Evolutionary conservation across 208 protist species (phyloP), one percentile per base, ranked within the genome.

Genomic region (Angomonas deanei): DNA sequence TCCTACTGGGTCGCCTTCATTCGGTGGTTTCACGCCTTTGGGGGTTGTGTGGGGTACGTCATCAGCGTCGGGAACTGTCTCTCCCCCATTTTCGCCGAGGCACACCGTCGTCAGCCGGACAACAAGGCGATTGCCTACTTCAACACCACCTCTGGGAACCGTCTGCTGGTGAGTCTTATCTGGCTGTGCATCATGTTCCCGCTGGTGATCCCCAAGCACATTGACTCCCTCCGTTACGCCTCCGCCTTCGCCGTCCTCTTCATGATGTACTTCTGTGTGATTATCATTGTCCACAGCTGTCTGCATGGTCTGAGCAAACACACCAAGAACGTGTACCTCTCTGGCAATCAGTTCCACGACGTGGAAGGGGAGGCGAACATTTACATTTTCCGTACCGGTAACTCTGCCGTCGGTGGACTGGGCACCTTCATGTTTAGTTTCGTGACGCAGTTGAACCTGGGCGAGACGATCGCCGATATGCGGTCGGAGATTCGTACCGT

Each of bases 151-250:
- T 58, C 65, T 13, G 75, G 75, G 4, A 56, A 42, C 13, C 73
- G 68, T 28, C 36, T 83, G 19, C 30, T 88, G 0, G 64, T 54
- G 2, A 46, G 48, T 0, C 28, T 39, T 2, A 26, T 86, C 8
- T 83, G 72, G 75, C 21, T 79, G 0, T 42, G 70, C 30, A 55
- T 82, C 24, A 85, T 91, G 73, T 54, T 91, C 0, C 84, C 84
- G 3, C 46, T 88, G 11, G 66, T 76, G 0, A 46, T 88, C 26
- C 80, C 70, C 0, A 52, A 66, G n/a, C 48, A 78, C 28, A 76
- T 91, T 33, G 80, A 87, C 68, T 74, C 68, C 0, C 72, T 91
- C n/a, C 80, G 84, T 17, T 88, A 84, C 62, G 66, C 80, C 10
- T 88, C 81, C 0, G 64, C 62, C 0, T 34, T 86, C 15, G 80